Evolutionary conservation across 352 stramenopile species (phyloP).

Genomic region (Globisporangium radiosum): DNA sequence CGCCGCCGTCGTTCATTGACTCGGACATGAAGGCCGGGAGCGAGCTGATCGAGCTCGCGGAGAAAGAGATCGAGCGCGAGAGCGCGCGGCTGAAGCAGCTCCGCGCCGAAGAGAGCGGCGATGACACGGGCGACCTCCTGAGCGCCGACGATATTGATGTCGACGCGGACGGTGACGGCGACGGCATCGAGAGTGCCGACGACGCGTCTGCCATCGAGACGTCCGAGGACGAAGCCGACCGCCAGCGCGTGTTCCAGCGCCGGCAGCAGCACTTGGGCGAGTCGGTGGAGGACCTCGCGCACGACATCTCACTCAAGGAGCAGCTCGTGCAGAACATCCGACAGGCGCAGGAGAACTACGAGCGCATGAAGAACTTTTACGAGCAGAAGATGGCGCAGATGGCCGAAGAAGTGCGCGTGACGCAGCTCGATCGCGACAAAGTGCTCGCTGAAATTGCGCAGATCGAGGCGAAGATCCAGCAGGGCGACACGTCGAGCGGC

Average conservation of each 20-base stretch:
- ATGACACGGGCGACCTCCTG: constrained; percentile 18
- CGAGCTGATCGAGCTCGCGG: constrained; percentile 55
- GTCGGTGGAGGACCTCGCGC: constrained; percentile 68
- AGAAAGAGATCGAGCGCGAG: constrained; percentile 78
- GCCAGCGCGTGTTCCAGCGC: constrained; percentile 78
- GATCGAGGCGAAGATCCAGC: constrained; percentile 54
- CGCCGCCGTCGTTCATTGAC: constrained; percentile 31
- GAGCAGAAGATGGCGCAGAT: constrained; percentile 82
- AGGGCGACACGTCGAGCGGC: constrained; percentile 42
- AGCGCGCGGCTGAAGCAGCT: constrained; percentile 69
- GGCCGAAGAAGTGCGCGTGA: constrained; percentile 58
- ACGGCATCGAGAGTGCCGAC: constrained; percentile 21
- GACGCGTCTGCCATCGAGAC: constrained; percentile 27
- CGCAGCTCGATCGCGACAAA: constrained; percentile 60
- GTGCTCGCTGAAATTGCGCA: constrained; percentile 75
- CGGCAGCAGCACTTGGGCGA: constrained; percentile 74
- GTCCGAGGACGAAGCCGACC: constrained; percentile 62
- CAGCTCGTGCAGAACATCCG: constrained; percentile 78
- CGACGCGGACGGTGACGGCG: constrained; percentile 2
- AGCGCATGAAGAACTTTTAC: constrained; percentile 77
- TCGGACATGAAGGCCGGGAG: constrained; percentile 50
- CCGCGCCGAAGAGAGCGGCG: constrained; percentile 43
- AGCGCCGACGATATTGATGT: constrained; percentile 20
- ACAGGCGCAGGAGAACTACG: constrained; percentile 76
- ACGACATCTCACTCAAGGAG: constrained; percentile 85